A percentile compares a stretch with the other conserved stretches of the same genome.
Conservation (phyloP, 2,329 filamentous ascomycete species). For the Pyrenophora tritici-repentis region DNA sequence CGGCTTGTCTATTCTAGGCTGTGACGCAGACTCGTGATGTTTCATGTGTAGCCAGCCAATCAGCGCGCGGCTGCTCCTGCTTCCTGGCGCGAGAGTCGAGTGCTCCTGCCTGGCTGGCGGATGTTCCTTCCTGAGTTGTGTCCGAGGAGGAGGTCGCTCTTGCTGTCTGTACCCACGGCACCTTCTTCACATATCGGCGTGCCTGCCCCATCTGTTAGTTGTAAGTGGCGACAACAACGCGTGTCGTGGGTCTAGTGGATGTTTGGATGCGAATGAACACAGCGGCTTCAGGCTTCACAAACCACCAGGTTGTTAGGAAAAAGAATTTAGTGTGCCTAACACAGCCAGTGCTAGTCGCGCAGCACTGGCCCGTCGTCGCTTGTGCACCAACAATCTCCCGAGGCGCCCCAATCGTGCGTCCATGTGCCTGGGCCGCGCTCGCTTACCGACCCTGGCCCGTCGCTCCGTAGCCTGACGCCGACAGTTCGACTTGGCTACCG, state of each 20-base stretch:
- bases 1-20: conserved; percentile 18
- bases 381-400: conserved; percentile 22
- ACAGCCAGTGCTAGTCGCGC: neutral
- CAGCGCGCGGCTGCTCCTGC: conserved; percentile 12
- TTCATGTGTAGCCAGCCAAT: conserved; percentile 26
- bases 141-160: no score
- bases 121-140: no score
- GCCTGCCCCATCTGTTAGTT: no score
- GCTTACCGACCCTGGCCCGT: neutral
- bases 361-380: no score
- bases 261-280: neutral
- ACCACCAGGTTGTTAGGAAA: conserved; percentile 4
- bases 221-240: no score
- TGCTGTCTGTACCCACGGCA: no score
- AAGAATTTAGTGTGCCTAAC: neutral
- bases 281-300: conserved; percentile 5
- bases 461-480: conserved; percentile 1
- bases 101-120: no score
- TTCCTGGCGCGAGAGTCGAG: conserved; percentile 14
- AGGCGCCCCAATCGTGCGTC: conserved; percentile 23
- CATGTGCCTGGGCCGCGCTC: conserved; percentile 5
- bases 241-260: no score
- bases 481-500: conserved; percentile 25
- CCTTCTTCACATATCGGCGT: neutral
- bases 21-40: conserved; percentile 18